These are phyloP conservation scores for Skeletonema marinoi DNA, from an alignment of 108 stramenopile genomes.

Conservation along the genomic window DNA sequence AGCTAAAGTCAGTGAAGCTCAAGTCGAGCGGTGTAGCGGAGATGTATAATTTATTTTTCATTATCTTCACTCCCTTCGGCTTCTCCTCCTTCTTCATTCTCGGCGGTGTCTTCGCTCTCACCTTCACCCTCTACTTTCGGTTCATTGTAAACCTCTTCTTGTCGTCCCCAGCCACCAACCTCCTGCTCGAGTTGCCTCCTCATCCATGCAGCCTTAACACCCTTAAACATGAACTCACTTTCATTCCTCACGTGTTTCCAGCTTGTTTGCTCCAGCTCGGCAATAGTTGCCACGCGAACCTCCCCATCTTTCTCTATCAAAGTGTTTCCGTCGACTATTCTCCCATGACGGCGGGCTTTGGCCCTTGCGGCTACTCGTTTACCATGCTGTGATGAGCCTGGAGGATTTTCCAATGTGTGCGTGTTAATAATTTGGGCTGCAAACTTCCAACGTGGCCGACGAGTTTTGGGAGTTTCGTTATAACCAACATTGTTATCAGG, in stretches of 20 bases:
- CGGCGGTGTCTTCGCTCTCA: slow-evolving; percentile 8
- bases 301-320: slow-evolving; percentile 74
- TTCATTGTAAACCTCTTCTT: slow-evolving; percentile 34
- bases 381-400: slow-evolving; percentile 9
- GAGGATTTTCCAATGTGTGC: slow-evolving; percentile 48
- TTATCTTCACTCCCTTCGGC: not conserved
- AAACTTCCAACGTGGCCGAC: slow-evolving; percentile 77
- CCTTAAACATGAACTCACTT: slow-evolving; percentile 68
- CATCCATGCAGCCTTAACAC: slow-evolving; percentile 80
- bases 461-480: slow-evolving; percentile 14
- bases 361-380: slow-evolving; percentile 28
- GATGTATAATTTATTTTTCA: slow-evolving; percentile 5
- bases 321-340: slow-evolving; percentile 58
- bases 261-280: slow-evolving; percentile 67
- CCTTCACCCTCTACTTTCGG: slow-evolving; percentile 11
- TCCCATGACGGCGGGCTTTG: slow-evolving; percentile 43
- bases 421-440: slow-evolving; percentile 84
- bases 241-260: slow-evolving; percentile 78
- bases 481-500: slow-evolving; percentile 53
- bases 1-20: no score
- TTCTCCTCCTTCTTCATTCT: slow-evolving; percentile 12
- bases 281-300: slow-evolving; percentile 71
- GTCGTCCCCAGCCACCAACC: slow-evolving; percentile 71
- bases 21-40: not conserved
- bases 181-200: slow-evolving; percentile 61